phyloP scores from a whole-genome alignment of 78 protist genomes.

The Dictyostelium purpureum region DNA sequence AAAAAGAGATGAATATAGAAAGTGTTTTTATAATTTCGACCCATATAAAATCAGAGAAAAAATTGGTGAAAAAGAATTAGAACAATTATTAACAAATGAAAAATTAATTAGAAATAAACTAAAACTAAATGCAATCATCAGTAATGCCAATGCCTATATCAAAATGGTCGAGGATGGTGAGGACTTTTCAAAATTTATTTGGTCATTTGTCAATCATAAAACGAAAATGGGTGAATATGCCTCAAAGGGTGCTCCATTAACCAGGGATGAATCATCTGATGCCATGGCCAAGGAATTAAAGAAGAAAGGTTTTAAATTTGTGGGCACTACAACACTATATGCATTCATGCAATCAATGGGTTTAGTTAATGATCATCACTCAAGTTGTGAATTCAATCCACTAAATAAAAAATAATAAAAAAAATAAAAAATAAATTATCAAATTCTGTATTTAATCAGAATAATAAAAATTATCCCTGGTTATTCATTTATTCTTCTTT shows the following conservation, averaged over 20 bases:
- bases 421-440: too few relatives aligned
- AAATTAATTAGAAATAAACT: constrained; percentile 23
- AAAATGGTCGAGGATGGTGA: constrained; percentile 8
- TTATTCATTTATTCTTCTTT: too few relatives aligned
- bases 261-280: constrained; percentile 24
- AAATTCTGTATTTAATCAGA: too few relatives aligned
- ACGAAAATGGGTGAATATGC: background rate
- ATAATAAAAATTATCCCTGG: too few relatives aligned
- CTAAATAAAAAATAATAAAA: background rate
- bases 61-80: background rate
- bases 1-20: constrained; percentile 1
- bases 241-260: background rate
- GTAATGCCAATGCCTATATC: constrained; percentile 21
- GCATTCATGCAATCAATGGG: constrained; percentile 72
- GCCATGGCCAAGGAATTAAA: constrained; percentile 48
- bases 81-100: background rate
- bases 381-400: constrained; percentile 9
- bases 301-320: constrained; percentile 34
- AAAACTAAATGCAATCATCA: constrained; percentile 41
- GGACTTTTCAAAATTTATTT: constrained; percentile 1
- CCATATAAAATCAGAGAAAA: background rate
- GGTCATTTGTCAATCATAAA: constrained; percentile 27
- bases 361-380: constrained; percentile 30
- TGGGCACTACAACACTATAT: constrained; percentile 56
- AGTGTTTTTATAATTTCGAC: constrained; percentile 22